phyloP scores from a whole-genome alignment of 139 green algal species.

The Microglena sp. region DNA sequence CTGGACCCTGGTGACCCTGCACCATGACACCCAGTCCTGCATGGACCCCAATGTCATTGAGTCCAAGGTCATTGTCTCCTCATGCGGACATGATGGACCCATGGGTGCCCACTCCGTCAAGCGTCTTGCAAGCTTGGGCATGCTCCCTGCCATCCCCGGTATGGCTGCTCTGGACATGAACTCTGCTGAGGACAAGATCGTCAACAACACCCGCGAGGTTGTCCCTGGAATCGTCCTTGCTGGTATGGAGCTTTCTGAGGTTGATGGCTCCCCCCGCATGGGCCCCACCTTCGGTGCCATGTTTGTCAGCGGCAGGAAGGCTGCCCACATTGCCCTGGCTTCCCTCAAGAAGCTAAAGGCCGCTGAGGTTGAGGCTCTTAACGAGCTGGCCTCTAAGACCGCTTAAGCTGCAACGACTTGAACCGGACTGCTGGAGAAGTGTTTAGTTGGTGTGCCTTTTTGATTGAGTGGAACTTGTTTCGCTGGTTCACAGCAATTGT shows the following conservation, averaged over 20 bases:
- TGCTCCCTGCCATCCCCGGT: slow-evolving; percentile 70
- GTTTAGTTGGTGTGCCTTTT: too few relatives aligned
- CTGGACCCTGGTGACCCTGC: slow-evolving; percentile 93
- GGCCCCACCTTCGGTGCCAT: slow-evolving; percentile 93
- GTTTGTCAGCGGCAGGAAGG: slow-evolving; percentile 76
- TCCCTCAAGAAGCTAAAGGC: slow-evolving; percentile 8
- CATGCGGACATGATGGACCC: slow-evolving; percentile 90
- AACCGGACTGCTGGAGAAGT: too few relatives aligned
- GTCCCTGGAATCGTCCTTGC: slow-evolving; percentile 91
- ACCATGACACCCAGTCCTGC: slow-evolving; percentile 92
- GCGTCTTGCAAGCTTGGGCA: slow-evolving; percentile 76
- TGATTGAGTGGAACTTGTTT: too few relatives aligned
- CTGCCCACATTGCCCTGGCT: slow-evolving; percentile 6
- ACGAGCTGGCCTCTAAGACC: too few relatives aligned
- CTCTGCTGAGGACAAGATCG: slow-evolving; percentile 80
- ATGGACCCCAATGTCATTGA: slow-evolving; percentile 93
- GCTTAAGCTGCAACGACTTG: too few relatives aligned
- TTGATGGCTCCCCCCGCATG: slow-evolving; percentile 77
- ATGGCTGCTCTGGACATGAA: slow-evolving; percentile 99
- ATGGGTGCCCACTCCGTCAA: slow-evolving; percentile 91
- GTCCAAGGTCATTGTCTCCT: slow-evolving; percentile 84
- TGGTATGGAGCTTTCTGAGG: slow-evolving; percentile 87
- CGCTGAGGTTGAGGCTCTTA: not conserved
- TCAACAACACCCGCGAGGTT: slow-evolving; percentile 50
- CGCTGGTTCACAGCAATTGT: too few relatives aligned